These are phyloP conservation scores for Floccularia luteovirens DNA, from an alignment of 768 basidiomycete species.

Conservation along the genomic window DNA sequence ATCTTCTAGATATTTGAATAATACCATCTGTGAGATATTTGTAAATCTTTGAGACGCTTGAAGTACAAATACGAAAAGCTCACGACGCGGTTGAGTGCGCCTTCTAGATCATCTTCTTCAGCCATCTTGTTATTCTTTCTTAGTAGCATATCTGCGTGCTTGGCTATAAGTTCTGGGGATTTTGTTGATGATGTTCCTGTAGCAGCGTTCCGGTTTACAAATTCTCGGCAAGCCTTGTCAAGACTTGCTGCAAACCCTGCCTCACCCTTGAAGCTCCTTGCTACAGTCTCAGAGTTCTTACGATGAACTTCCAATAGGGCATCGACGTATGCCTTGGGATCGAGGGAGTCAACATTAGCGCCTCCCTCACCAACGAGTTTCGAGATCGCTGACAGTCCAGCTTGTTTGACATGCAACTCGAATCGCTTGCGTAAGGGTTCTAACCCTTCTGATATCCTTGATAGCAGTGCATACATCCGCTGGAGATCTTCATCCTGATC, in stretches of 20 bases:
- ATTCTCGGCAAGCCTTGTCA: constrained; percentile 96
- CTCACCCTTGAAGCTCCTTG: constrained; percentile 89
- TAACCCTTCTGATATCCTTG: constrained; percentile 89
- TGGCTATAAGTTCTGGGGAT: constrained; percentile 92
- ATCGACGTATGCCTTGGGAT: constrained; percentile 95
- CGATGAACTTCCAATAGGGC: constrained; percentile 87
- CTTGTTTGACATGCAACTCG: constrained; percentile 92
- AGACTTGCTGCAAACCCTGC: constrained; percentile 93
- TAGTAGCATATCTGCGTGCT: constrained; percentile 87
- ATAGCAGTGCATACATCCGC: constrained; percentile 91
- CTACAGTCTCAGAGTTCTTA: constrained; percentile 91
- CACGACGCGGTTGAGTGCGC: constrained; percentile 89
- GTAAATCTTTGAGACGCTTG: not conserved
- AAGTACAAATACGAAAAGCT: constrained; percentile 13
- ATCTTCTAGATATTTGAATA: constrained; percentile 99
- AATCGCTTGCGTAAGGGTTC: constrained; percentile 92
- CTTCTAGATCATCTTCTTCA: constrained; percentile 90
- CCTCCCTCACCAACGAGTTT: constrained; percentile 66
- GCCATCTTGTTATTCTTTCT: constrained; percentile 97
- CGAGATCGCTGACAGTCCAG: constrained; percentile 78
- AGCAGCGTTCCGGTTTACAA: constrained; percentile 91
- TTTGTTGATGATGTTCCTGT: constrained; percentile 85
- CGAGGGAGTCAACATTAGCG: constrained; percentile 58
- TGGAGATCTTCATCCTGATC: constrained; percentile 96
- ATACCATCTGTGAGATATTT: constrained; percentile 80